Base-by-base conservation (phyloP, 306 rosid genomes). In the Pyrus communis region DNA sequence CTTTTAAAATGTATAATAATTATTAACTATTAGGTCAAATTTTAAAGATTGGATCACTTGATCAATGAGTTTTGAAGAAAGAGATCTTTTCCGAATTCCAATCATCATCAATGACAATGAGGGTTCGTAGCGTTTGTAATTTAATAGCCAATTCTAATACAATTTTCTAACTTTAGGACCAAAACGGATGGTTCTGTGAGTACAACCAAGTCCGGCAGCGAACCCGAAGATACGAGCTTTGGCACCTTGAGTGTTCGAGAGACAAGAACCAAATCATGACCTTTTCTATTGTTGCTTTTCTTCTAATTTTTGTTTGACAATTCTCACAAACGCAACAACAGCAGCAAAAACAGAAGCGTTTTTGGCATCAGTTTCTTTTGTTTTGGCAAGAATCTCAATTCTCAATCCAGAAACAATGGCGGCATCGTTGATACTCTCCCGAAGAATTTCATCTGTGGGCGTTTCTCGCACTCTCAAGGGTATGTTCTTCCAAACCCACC, bases 371-470 rank as follows among this genome's bases (percentile, higher is more conserved):
- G 9, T 25, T 9, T 5, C 27, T 68, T 80, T 75, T 15, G 40
- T 54, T 42, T 9, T 49, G 9, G 17, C 28, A 45, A 30, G 18
- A 23, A 17, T 67, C 54, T 45, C 27, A 61, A 49, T 49, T 15
- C 55, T 49, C 55, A 15, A 49, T 21, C 28, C 28, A 23, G 14
- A 46, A 54, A 17, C 68, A 77, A 91, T 91, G 94, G 85, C 89
- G 88, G 84, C 88, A 42, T 87, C 91, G 19, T 58, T 75, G 46
- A 43, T 89, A 19, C 71, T 89, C 49, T 87, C 88, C 77, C 88
- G 84, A 46, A 84, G 77, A 76, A 27, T 78, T 67, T 77, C 83
- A 31, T 21, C 73, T 52, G 31, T 4, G 27, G 83, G 68, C 22
- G 63, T 73, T 75, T 84, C 79, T 84, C 85, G 85, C 77, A 19